Evolutionary conservation across 345 rosid species (phyloP), one percentile per base, ranked within the genome.

Genomic region (Acer negundo): DNA sequence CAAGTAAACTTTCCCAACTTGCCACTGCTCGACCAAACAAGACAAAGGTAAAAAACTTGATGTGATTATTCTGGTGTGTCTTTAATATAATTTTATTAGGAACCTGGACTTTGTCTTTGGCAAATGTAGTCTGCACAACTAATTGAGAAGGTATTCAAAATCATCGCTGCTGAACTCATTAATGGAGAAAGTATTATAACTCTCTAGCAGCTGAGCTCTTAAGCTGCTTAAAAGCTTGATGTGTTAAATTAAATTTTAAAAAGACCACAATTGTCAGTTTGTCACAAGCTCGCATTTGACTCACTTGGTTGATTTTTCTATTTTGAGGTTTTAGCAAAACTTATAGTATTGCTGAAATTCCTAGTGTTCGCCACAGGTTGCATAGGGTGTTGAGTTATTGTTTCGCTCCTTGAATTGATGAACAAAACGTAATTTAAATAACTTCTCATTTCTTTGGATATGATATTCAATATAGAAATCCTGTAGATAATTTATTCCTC

Each of bases 1-100:
- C 87, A 69, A 75, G 35, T 75, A 94, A 83, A 80, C 81, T 90
- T 80, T 80, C 92, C 24, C 85, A 79, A 72, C 89, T 85, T 78
- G 82, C 88, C 81, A 47, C 80, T 78, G 82, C 83, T 72, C 90
- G 80, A 77, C 85, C 82, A 76, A 90, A 79, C 28, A 90, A 81
- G 75, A 80, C 85, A 59, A 93, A 91, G 98, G 98, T 95, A 80
- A 67, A 61, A 31, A 47, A 31, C 72, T 10, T 19, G 12, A 38
- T 22, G 4, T 28, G 28, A 8, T 23, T 15, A 13, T 62, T 46
- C 26, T 28, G 13, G 19, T 20, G 42, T 62, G 63, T 8, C 26
- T 22, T 63, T n/a, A 75, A 13, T 61, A 63, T 62, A 67, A 24
- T 38, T 19, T 59, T 28, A 56, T 23, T 63, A 23, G 17, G 69